Percentiles rank a stretch among this genome's conserved stretches.
These are phyloP conservation scores for Penicillium brasilianum DNA, from an alignment of 2,329 filamentous ascomycete genomes.

Conservation along the genomic window DNA sequence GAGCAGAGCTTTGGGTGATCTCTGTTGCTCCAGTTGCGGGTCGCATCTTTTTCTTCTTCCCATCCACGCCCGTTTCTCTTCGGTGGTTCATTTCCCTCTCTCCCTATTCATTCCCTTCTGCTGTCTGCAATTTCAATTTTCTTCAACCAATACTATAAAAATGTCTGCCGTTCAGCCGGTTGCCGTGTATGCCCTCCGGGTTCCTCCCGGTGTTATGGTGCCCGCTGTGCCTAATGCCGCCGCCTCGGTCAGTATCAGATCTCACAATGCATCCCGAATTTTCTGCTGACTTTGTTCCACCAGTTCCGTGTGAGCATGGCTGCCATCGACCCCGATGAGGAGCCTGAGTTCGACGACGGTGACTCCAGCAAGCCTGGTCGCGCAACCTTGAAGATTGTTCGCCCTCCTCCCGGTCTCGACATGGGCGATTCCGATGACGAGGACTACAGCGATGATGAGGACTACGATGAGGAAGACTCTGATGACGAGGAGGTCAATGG, in stretches of 20 bases:
- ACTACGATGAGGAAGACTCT: constrained; percentile 45
- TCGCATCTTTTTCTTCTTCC: constrained; percentile 32
- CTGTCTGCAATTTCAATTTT: constrained; percentile 17
- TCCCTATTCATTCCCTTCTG: constrained; percentile 23
- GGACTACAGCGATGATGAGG: constrained; percentile 51
- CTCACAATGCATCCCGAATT: not conserved
- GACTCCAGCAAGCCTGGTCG: constrained; percentile 69
- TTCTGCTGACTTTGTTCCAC: constrained; percentile 13
- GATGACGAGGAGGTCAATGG: constrained; percentile 80
- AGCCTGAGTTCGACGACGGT: constrained; percentile 68
- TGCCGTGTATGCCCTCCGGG: constrained; percentile 89
- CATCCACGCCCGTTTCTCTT: constrained; percentile 29
- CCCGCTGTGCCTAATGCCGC: constrained; percentile 79
- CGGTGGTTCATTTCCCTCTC: constrained; percentile 32
- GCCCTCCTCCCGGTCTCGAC: constrained; percentile 65
- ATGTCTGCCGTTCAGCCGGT: constrained; percentile 64
- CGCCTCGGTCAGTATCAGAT: constrained; percentile 71
- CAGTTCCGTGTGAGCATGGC: constrained; percentile 99
- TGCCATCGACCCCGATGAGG: constrained; percentile 87
- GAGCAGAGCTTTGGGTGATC: constrained; percentile 24
- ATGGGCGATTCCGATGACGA: constrained; percentile 63
- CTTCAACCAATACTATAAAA: constrained; percentile 24
- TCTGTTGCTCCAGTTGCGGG: constrained; percentile 26
- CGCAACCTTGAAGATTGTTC: constrained; percentile 89
- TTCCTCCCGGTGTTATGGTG: constrained; percentile 82